Percentiles rank a stretch among this genome's conserved stretches.
These are phyloP conservation scores for Pyronema omphalodes DNA, from an alignment of 495 filamentous ascomycete species.

Conservation along the genomic window DNA sequence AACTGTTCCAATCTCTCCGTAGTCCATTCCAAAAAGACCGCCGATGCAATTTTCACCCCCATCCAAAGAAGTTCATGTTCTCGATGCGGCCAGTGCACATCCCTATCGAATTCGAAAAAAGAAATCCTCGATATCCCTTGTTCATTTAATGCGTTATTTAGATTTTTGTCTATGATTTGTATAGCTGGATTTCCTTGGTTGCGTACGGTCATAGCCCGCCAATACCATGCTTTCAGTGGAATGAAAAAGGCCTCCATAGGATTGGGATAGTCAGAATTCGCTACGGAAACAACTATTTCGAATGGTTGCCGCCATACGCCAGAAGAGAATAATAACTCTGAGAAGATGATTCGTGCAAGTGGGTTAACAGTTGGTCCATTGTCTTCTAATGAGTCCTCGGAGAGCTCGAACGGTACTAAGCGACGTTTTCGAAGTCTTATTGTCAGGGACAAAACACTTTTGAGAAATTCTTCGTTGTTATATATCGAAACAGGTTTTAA, in stretches of 20 bases:
- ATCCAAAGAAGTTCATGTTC: too few relatives aligned
- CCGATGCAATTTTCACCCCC: too few relatives aligned
- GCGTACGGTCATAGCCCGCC: too few relatives aligned
- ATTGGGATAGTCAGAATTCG: too few relatives aligned
- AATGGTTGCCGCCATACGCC: background rate
- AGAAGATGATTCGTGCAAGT: background rate
- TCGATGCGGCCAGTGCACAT: too few relatives aligned
- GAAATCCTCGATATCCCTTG: background rate
- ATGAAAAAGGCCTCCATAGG: too few relatives aligned
- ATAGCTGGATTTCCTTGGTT: too few relatives aligned
- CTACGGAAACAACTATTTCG: background rate
- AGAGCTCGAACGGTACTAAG: background rate
- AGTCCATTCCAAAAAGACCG: too few relatives aligned
- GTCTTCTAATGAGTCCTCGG: background rate
- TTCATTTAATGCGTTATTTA: background rate
- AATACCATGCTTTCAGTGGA: background rate
- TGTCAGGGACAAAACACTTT: background rate
- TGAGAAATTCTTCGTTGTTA: background rate
- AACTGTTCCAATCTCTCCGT: too few relatives aligned
- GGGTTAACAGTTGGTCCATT: background rate
- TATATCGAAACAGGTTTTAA: background rate
- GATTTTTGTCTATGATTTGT: background rate
- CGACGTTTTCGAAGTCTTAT: background rate
- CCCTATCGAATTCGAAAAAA: too few relatives aligned
- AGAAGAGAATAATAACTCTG: background rate